Evolutionary conservation across 768 basidiomycete species (phyloP), one percentile per base, ranked within the genome.

Genomic region (Daedalea quercina): DNA sequence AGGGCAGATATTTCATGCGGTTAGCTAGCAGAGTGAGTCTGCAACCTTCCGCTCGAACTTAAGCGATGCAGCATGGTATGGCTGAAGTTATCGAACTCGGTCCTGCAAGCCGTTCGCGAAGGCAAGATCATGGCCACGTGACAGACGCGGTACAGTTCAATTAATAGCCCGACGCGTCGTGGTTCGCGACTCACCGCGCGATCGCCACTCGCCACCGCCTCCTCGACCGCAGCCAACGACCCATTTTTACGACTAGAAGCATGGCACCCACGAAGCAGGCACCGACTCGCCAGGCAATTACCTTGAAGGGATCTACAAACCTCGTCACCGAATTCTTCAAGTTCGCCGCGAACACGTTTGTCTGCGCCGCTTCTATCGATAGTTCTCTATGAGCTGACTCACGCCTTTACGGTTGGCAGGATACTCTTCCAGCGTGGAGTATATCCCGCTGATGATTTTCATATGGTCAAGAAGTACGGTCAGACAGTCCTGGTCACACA

Each of bases 391-490:
- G 17, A 46, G 34, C 40, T 49, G 25, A 24, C 31, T 9, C 22
- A 0, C 19, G 7, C 40, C 25, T 22, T 22, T 47, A n/a, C 1
- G n/a, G 46, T 15, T 37, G 20, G 43, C 65, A 96, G 93, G 15
- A 95, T 98, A 62, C 74, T 99, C 50, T 99, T 95, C 71, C 94
- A 98, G 72, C 80, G 96, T 42, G 93, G 92, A 53, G 89, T 99
- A 19, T 99, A 98, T 67, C 96, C 96, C 2, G 85, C 91, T 0
- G 96, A 98, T 69, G 96, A 99, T 73, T 99, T 99, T 67, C 88
- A 92, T 65, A 94, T 96, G 91, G 95, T 99, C 54, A 99, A 98
- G 70, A 99, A 98, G 68, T 99, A 97, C 60, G 95, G 96, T 0
- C 85, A 98, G 65, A 94, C 92, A 0, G 90, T 99, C 49, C 78